Evolutionary conservation across 2,329 filamentous ascomycete species (phyloP).

Genomic region (Ophiocordyceps robertsii): DNA sequence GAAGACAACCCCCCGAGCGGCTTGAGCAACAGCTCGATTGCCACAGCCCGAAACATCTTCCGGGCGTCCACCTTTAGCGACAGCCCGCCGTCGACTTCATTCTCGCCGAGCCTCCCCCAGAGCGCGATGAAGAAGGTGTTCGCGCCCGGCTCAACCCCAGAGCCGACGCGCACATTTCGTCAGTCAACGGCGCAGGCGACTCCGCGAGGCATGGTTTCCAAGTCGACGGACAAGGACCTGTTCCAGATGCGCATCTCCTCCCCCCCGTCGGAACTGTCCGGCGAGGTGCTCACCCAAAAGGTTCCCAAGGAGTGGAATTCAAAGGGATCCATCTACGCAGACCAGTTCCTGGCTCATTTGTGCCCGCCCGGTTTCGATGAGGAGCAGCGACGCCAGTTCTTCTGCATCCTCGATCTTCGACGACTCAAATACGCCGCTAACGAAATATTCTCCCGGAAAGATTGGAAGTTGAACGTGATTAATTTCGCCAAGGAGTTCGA

Average conservation of each 20-base stretch:
- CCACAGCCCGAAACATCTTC: slow-evolving; percentile 27
- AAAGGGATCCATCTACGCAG: slow-evolving; percentile 43
- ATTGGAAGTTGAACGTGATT: slow-evolving; percentile 48
- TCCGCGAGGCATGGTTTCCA: slow-evolving; percentile 34
- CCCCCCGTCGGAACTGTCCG: slow-evolving; percentile 41
- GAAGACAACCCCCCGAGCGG: slow-evolving; percentile 21
- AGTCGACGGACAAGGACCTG: slow-evolving; percentile 34
- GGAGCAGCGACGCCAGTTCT: slow-evolving; percentile 46
- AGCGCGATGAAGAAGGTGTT: slow-evolving; percentile 35
- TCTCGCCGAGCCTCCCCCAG: slow-evolving; percentile 31
- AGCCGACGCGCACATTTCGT: slow-evolving; percentile 26
- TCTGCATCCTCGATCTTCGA: slow-evolving; percentile 48
- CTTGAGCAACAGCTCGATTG: slow-evolving; percentile 20
- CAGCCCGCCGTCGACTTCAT: slow-evolving; percentile 18
- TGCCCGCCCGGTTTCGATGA: slow-evolving; percentile 45
- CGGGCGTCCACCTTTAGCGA: slow-evolving; percentile 23
- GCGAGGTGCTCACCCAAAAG: slow-evolving; percentile 38
- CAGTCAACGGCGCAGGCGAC: slow-evolving; percentile 32
- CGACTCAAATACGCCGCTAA: slow-evolving; percentile 48
- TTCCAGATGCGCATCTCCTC: slow-evolving; percentile 47
- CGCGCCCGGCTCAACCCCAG: slow-evolving; percentile 29
- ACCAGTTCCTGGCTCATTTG: slow-evolving; percentile 43
- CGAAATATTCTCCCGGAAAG: slow-evolving; percentile 46
- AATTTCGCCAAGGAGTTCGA: slow-evolving; percentile 53
- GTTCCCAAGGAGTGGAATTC: slow-evolving; percentile 38